Evolutionary conservation across 129 eudicot genomes (phyloP), one percentile per base, ranked within the genome.

Genomic region (Arctium minus): DNA sequence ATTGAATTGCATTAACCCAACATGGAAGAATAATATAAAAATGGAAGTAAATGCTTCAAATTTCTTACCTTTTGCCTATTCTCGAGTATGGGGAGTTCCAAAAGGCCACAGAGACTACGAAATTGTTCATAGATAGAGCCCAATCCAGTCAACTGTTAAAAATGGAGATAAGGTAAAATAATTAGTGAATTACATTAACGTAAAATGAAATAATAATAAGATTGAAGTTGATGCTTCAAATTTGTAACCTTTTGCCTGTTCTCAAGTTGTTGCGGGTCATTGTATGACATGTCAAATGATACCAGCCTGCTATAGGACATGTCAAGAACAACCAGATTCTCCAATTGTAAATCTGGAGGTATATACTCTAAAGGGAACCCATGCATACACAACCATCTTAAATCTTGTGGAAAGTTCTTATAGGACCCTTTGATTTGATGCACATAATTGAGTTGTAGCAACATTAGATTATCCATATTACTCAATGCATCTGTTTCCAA

Each of bases 371-470:
- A 83, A 39, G 86, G 74, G 56, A 80, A 85, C 17, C 53, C 72
- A 60, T 77, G 80, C 83, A 75, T 76, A 15, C 75, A 81, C 70
- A 81, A 36, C 88, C 88, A 86, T 77, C 73, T 73, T 50, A 81
- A 15, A 4, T 81, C 36, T 31, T 27, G 1, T 0, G 88, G 76
- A 71, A 65, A 80, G 11, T 30, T 81, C 74, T 29, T 6, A n/a
- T 60, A 85, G 22, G 75, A 37, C 10, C 88, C 77, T 0, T 36
- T 15, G 8, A 80, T 2, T 27, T 30, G 17, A 46, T 46, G 68
- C 13, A 80, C 65, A 56, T 70, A 9, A 39, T 81, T 80, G 35
- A 80, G 82, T 33, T 80, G 73, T 27, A 85, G 85, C 2, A 85
- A 44, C 83, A 32, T 70, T 18, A 85, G 29, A 5, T 85, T 60